Evolutionary conservation across 2,329 filamentous ascomycete species (phyloP).

Genomic region (Aphanocladium album): DNA sequence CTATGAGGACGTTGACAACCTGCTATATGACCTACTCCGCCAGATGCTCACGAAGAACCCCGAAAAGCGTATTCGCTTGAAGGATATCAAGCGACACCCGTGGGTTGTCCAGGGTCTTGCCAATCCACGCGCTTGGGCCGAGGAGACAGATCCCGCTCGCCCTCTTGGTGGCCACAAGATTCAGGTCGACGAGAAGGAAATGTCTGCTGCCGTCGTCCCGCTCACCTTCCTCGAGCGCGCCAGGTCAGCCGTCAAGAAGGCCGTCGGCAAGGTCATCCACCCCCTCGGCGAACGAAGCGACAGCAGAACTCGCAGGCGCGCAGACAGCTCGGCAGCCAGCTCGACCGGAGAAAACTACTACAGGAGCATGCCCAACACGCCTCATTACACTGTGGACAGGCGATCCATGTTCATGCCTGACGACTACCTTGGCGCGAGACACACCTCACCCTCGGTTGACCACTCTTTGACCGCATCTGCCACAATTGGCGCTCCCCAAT

Average conservation of each 20-base stretch:
- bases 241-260: conserved; percentile 69
- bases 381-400: conserved; percentile 48
- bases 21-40: conserved; percentile 71
- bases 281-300: conserved; percentile 54
- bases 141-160: conserved; percentile 81
- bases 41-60: conserved; percentile 87
- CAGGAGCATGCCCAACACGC: conserved; percentile 41
- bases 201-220: conserved; percentile 85
- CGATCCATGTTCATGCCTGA: conserved; percentile 50
- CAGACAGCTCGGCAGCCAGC: conserved; percentile 59
- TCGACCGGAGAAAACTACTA: conserved; percentile 53
- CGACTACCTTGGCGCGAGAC: conserved; percentile 45
- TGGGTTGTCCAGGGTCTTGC: conserved; percentile 81
- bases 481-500: conserved; percentile 22
- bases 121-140: conserved; percentile 77
- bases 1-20: conserved; percentile 81
- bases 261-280: conserved; percentile 59
- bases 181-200: conserved; percentile 84
- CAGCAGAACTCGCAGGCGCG: conserved; percentile 48
- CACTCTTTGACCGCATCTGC: conserved; percentile 19
- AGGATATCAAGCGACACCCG: conserved; percentile 88
- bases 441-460: conserved; percentile 15
- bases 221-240: conserved; percentile 83
- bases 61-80: conserved; percentile 77
- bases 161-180: conserved; percentile 79